These are phyloP conservation scores for Camelina laxa DNA, from an alignment of 345 rosid species.

Conservation along the genomic window DNA sequence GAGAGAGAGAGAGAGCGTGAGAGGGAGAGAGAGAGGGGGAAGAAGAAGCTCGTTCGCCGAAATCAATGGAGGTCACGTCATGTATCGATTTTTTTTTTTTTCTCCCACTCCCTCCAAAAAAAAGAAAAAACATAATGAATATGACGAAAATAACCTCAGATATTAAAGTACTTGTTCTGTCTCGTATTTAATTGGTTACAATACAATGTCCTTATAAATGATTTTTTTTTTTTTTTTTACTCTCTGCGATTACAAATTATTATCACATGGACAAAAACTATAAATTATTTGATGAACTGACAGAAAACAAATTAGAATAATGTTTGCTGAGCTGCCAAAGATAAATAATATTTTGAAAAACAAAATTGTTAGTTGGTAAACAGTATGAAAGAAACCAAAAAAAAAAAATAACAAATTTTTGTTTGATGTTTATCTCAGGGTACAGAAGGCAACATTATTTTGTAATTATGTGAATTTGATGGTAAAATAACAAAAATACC, in stretches of 20 bases:
- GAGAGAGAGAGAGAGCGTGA: slow-evolving; percentile 7
- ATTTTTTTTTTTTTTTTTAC: neutral
- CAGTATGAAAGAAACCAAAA: neutral
- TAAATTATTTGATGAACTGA: slow-evolving; percentile 36
- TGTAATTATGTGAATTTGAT: slow-evolving; percentile 1
- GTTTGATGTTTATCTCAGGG: slow-evolving; percentile 34
- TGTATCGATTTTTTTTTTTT: slow-evolving; percentile 10
- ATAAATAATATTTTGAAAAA: slow-evolving; percentile 25
- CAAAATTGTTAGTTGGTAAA: neutral
- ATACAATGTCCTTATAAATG: slow-evolving; percentile 5
- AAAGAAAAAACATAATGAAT: neutral
- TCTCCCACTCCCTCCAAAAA: slow-evolving; percentile 48
- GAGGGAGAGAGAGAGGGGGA: neutral
- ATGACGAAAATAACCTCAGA: slow-evolving; percentile 39
- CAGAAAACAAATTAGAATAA: slow-evolving; percentile 26
- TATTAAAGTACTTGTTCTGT: slow-evolving; percentile 38
- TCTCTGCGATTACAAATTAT: slow-evolving; percentile 30
- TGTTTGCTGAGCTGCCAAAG: slow-evolving; percentile 37
- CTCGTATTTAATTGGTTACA: slow-evolving; percentile 39
- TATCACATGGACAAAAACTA: slow-evolving; percentile 38
- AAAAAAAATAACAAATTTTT: neutral
- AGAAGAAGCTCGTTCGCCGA: slow-evolving; percentile 42
- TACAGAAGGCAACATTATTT: slow-evolving; percentile 28
- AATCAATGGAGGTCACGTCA: slow-evolving; percentile 47
- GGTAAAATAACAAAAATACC: slow-evolving; percentile 10